Percentiles rank a stretch among this genome's conserved stretches.
phyloP scores from a whole-genome alignment of 1,284 basidiomycete species.

The Ganoderma meredithae region DNA sequence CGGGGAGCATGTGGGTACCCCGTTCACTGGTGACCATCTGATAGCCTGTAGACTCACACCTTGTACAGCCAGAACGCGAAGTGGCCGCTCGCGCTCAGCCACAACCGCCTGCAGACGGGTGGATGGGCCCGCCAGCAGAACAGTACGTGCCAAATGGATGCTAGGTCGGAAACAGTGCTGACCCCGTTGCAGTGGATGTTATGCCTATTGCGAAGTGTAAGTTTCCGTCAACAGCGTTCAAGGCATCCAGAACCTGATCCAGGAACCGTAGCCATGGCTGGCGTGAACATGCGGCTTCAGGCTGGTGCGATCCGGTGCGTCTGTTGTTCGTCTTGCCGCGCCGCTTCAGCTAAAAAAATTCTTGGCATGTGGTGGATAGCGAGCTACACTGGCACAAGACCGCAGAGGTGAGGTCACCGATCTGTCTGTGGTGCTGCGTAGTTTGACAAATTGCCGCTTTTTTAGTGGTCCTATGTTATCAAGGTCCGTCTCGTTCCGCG shows the following conservation, averaged over 20 bases:
- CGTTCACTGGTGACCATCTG: constrained; percentile 9
- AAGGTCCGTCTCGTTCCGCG: constrained; percentile 45
- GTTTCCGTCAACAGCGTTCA: constrained; percentile 18
- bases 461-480: constrained; percentile 71
- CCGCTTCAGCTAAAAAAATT: constrained; percentile 5
- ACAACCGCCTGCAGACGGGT: constrained; percentile 72
- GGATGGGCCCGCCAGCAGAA: constrained; percentile 80
- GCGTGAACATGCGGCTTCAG: constrained; percentile 75
- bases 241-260: constrained; percentile 13
- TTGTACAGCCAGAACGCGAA: constrained; percentile 61
- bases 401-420: constrained; percentile 55
- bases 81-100: constrained; percentile 75
- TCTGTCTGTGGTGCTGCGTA: neutral
- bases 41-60: constrained; percentile 4
- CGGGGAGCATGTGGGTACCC: constrained; percentile 61
- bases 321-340: neutral
- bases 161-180: neutral
- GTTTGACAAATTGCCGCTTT: constrained; percentile 22
- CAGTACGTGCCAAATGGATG: constrained; percentile 43
- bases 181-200: constrained; percentile 50
- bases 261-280: constrained; percentile 57
- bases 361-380: constrained; percentile 41
- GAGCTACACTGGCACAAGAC: constrained; percentile 81
- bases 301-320: constrained; percentile 66
- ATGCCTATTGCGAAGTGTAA: constrained; percentile 69